Evolutionary conservation across 2,329 filamentous ascomycete genomes (phyloP), one percentile per base, ranked within the genome.

Genomic region (Arthroderma sp.): DNA sequence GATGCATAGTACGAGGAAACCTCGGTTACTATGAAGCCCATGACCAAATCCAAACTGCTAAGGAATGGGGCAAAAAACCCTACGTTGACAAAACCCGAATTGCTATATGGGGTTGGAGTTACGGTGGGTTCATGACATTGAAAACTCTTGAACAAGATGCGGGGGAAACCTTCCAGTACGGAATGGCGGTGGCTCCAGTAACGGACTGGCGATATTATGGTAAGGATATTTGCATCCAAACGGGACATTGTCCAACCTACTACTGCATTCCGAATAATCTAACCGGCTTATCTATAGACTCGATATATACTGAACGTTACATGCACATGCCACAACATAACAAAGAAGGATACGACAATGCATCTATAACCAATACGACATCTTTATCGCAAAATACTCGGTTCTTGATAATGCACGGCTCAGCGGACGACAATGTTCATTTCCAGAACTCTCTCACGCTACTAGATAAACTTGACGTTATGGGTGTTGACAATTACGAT

Each of bases 41-140:
- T 39, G 93, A 97, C 70, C 93, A 98, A 71, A 97, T 98, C 63
- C 87, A 85, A 25, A 87, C 90, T 0, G 93, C 88, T 2, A 87
- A 91, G 71, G 82, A 86, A 62, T 97, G 89, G 84, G 85, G 86
- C 0, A 75, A 77, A 38, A 91, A 89, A 68, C 73, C 80, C 13
- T 97, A 98, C 70, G 85, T 96, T 13, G 94, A 98, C 69, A 77
- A 81, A 25, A 78, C 82, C 5, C 83, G 87, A 56, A 82, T 98
- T 64, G 91, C 90, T 19, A 95, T 98, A 67, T 98, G 93, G 93
- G 93, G 93, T 52, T 98, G 93, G 93, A 95, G 88, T 61, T 98
- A 93, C 67, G 93, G 93, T 58, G 93, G 93, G 9, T 98, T 95
- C 77, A 87, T 88, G 77, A 88, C 93, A 4, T 80, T 98, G 66